These are phyloP conservation scores for Trichoderma hamatum DNA, from an alignment of 2,329 filamentous ascomycete species.

Conservation along the genomic window DNA sequence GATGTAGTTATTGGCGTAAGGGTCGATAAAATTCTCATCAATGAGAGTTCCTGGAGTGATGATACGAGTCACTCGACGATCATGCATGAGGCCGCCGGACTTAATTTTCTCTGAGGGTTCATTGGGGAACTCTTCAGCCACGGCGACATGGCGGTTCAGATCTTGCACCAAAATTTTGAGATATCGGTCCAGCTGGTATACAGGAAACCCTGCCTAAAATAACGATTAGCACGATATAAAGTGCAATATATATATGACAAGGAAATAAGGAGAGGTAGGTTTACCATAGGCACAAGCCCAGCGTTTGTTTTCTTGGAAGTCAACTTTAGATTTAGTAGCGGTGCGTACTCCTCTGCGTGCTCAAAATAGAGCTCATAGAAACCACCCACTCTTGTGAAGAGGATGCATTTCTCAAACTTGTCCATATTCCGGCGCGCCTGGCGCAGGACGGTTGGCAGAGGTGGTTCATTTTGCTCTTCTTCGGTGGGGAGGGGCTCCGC, in stretches of 20 bases:
- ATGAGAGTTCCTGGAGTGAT: slow-evolving; percentile 95
- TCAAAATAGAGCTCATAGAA: slow-evolving; percentile 99
- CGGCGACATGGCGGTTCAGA: slow-evolving; percentile 84
- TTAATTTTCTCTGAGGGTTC: slow-evolving; percentile 69
- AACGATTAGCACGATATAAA: slow-evolving; percentile 3
- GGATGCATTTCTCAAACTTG: slow-evolving; percentile 85
- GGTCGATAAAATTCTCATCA: slow-evolving; percentile 96
- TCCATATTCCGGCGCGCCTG: slow-evolving; percentile 88
- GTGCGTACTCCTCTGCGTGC: slow-evolving; percentile 86
- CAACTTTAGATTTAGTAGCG: slow-evolving; percentile 85
- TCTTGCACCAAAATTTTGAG: slow-evolving; percentile 93
- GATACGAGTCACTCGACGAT: slow-evolving; percentile 81
- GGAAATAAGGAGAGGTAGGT: slow-evolving; percentile 17
- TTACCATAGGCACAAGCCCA: slow-evolving; percentile 82
- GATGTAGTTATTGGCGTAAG: slow-evolving; percentile 90
- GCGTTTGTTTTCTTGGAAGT: slow-evolving; percentile 77
- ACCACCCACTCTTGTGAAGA: slow-evolving; percentile 88
- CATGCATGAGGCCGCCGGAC: slow-evolving; percentile 78
- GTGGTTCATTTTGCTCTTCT: slow-evolving; percentile 50
- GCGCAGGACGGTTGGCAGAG: slow-evolving; percentile 85
- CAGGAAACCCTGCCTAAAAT: slow-evolving; percentile 82
- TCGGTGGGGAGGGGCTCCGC: slow-evolving; percentile 34
- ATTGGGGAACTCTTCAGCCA: slow-evolving; percentile 90
- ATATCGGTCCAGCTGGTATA: slow-evolving; percentile 88
- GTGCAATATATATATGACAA: slow-evolving; percentile 21